These are phyloP conservation scores for Cladorrhinum sp. DNA, from an alignment of 2,329 filamentous ascomycete species.

Conservation along the genomic window DNA sequence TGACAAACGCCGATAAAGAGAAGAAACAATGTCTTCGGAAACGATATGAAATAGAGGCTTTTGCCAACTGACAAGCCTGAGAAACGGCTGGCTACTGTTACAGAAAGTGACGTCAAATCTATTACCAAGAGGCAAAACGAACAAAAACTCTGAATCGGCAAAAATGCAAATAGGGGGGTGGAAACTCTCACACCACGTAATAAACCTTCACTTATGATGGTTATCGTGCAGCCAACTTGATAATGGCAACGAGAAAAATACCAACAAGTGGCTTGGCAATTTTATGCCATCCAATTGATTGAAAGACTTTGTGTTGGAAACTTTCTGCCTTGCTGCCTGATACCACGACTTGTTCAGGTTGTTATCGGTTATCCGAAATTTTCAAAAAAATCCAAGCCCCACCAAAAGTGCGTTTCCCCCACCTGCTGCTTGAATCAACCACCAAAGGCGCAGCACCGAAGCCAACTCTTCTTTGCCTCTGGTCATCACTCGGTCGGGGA, in stretches of 20 bases:
- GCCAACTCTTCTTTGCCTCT: constrained; percentile 22
- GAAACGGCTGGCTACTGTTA: neutral
- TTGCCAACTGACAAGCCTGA: neutral
- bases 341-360: constrained; percentile 14
- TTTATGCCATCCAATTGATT: too few species aligned
- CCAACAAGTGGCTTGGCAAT: too few species aligned
- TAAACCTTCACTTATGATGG: too few species aligned
- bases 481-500: constrained; percentile 15
- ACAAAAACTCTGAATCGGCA: neutral
- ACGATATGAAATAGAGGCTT: neutral
- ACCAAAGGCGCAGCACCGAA: constrained; percentile 26
- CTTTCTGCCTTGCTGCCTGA: constrained; percentile 27
- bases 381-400: constrained; percentile 26
- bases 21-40: neutral
- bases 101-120: neutral
- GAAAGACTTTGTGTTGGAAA: neutral
- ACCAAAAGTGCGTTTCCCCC: constrained; percentile 26
- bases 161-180: too few species aligned
- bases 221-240: too few species aligned
- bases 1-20: too few species aligned
- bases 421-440: constrained; percentile 22
- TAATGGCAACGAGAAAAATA: too few species aligned
- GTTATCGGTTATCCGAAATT: constrained; percentile 32
- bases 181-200: too few species aligned
- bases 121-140: neutral